Conservation (phyloP, 2,329 filamentous ascomycete species). For the Xylariomycetidae sp. region DNA sequence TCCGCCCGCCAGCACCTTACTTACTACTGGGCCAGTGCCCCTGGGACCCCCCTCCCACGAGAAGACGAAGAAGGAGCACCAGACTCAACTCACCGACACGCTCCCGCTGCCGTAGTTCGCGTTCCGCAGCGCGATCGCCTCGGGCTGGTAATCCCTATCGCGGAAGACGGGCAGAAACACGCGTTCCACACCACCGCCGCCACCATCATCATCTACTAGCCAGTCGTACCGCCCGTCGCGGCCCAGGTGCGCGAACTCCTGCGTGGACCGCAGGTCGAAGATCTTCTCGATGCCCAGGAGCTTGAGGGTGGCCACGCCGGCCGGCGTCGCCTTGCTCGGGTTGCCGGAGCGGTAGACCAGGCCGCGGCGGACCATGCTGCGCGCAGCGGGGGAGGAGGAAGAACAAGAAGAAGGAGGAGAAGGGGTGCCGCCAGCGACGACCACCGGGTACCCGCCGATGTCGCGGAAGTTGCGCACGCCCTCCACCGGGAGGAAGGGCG, state of each 20-base stretch:
- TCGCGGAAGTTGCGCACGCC: constrained; percentile 63
- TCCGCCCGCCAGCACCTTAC: no score
- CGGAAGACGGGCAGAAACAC: constrained; percentile 53
- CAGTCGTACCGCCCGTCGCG: no score
- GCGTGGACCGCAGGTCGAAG: constrained; percentile 17
- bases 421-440: no score
- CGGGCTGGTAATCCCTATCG: constrained; percentile 47
- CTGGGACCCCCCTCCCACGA: no score
- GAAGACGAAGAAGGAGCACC: no score
- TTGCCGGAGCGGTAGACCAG: constrained; percentile 63
- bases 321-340: constrained; percentile 49
- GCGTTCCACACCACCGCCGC: constrained; percentile 40
- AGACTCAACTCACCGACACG: no score
- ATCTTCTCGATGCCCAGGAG: constrained; percentile 48
- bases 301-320: constrained; percentile 44
- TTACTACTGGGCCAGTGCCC: no score
- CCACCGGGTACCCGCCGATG: constrained; percentile 52
- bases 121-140: constrained; percentile 47
- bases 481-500: constrained; percentile 42
- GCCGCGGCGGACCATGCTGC: constrained; percentile 39
- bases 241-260: constrained; percentile 52
- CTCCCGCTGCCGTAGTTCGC: constrained; percentile 44
- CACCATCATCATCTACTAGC: no score
- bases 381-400: constrained; percentile 20
- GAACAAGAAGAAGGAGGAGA: no score